A percentile compares a stretch with the other conserved stretches of the same genome.
Conservation (phyloP, 1,139 yeast species). For the Candida dubliniensis region DNA sequence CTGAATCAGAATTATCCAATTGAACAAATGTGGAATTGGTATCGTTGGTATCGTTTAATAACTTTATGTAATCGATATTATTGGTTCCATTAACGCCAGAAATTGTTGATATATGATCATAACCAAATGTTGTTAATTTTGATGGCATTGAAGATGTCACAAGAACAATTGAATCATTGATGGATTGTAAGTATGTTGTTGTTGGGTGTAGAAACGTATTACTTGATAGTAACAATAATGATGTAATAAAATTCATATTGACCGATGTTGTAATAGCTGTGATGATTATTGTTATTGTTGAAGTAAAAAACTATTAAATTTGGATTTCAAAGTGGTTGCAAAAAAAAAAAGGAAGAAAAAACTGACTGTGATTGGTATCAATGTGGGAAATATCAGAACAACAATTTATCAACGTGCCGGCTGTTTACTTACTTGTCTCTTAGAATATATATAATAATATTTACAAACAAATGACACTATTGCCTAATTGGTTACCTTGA, state of each 20-base stretch:
- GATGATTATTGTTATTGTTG: not conserved
- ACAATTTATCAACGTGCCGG: too few relatives aligned
- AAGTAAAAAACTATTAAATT: too few relatives aligned
- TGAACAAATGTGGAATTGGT: not conserved
- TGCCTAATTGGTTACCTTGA: too few relatives aligned
- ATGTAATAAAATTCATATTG: constrained; percentile 12
- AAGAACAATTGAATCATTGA: not conserved
- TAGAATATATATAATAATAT: too few relatives aligned
- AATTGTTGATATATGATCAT: not conserved
- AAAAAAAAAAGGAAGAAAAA: not conserved
- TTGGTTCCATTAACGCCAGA: too few relatives aligned
- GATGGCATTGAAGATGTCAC: not conserved
- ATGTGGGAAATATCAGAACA: too few relatives aligned
- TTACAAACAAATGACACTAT: too few relatives aligned
- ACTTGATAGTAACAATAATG: constrained; percentile 11
- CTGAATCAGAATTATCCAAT: not conserved
- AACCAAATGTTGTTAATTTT: not conserved
- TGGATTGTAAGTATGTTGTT: constrained; percentile 1
- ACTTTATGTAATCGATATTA: too few relatives aligned
- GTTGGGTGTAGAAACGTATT: constrained; percentile 9
- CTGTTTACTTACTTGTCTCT: too few relatives aligned
- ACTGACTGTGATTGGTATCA: too few relatives aligned
- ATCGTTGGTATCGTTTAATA: not conserved
- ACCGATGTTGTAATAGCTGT: not conserved
- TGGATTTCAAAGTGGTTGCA: not conserved